phyloP scores from a whole-genome alignment of 1,139 yeast genomes.

The Yamadazyma buinensis region DNA sequence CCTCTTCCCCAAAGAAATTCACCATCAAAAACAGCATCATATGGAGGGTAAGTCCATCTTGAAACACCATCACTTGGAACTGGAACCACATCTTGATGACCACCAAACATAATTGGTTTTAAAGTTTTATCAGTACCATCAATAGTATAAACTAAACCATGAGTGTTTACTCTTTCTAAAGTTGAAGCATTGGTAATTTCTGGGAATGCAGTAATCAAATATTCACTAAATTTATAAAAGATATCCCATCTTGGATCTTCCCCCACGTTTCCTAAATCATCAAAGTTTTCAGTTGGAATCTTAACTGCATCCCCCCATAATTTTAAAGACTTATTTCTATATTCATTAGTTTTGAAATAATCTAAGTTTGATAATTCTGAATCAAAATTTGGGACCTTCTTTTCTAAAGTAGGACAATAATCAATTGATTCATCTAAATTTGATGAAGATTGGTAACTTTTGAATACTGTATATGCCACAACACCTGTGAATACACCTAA shows the following conservation, averaged over 20 bases:
- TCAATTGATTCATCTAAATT: constrained; percentile 1
- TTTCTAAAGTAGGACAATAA: constrained; percentile 12
- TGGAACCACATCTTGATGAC: constrained; percentile 52
- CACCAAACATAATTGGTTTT: constrained; percentile 42
- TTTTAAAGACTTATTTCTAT: constrained; percentile 23
- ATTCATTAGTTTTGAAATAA: constrained; percentile 21
- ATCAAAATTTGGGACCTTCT: constrained; percentile 15
- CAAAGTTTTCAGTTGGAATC: constrained; percentile 62
- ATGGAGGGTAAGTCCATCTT: constrained; percentile 45
- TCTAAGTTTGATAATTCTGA: constrained; percentile 8
- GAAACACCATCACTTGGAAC: constrained; percentile 36
- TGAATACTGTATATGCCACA: neutral
- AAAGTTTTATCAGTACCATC: constrained; percentile 22
- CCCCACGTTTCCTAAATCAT: constrained; percentile 25
- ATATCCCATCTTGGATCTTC: constrained; percentile 30
- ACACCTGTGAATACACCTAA: neutral
- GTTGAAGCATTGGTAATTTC: constrained; percentile 27
- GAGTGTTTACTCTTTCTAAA: constrained; percentile 28
- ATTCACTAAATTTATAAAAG: constrained; percentile 27
- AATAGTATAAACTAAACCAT: constrained; percentile 36
- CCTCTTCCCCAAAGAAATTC: constrained; percentile 44
- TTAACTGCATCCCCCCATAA: constrained; percentile 44
- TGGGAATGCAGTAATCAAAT: constrained; percentile 29
- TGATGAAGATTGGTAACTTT: no score
- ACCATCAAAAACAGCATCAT: constrained; percentile 39